Evolutionary conservation across 768 basidiomycete genomes (phyloP), one percentile per base, ranked within the genome.

Genomic region (Tephrocybe sp.): DNA sequence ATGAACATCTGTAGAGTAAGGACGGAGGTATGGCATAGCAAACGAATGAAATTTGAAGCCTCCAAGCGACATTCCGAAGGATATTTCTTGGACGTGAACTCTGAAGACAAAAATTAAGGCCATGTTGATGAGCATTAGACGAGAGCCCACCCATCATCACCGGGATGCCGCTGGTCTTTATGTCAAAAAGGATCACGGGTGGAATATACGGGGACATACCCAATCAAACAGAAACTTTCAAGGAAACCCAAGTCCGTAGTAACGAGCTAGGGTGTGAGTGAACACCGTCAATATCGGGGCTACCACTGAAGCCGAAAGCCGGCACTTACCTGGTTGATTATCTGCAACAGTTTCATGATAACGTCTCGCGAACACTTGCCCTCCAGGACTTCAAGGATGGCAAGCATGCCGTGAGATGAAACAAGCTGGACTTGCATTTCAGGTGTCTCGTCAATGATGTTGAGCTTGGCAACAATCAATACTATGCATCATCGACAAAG

Each of bases 1-100:
- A 98, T 97, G 72, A 98, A 98, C 96, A 98, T 98, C 64, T 98
- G 96, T 33, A 98, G 72, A 1, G 96, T 99, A 56, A 97, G 70
- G 10, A 93, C 86, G 2, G 96, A 98, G 0, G 93, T 90, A 63
- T 93, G 85, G 65, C 96, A 97, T 21, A 98, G 80, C 12, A 95
- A 71, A 23, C 91, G 86, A 46, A 99, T 91, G 68, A 98, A 98
- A 61, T 91, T 86, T 2, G 97, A 98, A 0, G 95, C 96, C 63
- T 98, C 91, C n/a, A 90, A 69, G 30, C 97, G 85, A 60, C 94
- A 97, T 65, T 97, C 94, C 11, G 90, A 84, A 1, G 94, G 86
- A 63, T 91, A 93, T 60, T 89, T 92, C 74, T 96, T 98, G 10
- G 92, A 93, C 0, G 96, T 94, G 64, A 95, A 98, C 39, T 86